phyloP scores from a whole-genome alignment of 495 filamentous ascomycete species.

The Podospora bellae-mahoneyi region DNA sequence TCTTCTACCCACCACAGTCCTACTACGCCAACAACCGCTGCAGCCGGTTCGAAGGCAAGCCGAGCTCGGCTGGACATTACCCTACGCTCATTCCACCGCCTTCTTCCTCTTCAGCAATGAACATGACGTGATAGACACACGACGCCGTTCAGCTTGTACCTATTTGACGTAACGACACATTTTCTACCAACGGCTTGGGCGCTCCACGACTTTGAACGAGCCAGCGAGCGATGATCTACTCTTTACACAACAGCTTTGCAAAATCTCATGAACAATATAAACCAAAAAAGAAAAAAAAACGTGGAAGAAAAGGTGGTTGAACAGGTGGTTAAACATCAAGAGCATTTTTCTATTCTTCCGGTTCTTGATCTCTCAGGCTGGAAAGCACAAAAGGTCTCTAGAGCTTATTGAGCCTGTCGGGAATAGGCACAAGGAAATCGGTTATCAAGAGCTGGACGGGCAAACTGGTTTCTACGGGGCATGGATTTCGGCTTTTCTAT shows the following conservation, averaged over 20 bases:
- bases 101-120: slow-evolving; percentile 23
- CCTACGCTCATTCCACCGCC: slow-evolving; percentile 38
- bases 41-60: slow-evolving; percentile 45
- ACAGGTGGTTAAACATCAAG: not conserved
- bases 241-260: not conserved
- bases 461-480: not conserved
- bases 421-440: not conserved
- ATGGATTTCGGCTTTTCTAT: slow-evolving; percentile 5
- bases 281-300: not conserved
- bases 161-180: not conserved
- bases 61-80: slow-evolving; percentile 44
- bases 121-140: slow-evolving; percentile 29
- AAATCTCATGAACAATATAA: not conserved
- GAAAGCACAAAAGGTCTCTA: not conserved
- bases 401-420: not conserved
- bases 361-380: not conserved
- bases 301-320: not conserved
- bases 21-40: slow-evolving; percentile 38
- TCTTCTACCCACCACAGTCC: slow-evolving; percentile 36
- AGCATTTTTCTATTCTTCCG: not conserved
- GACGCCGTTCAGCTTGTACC: not conserved
- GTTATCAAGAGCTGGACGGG: not conserved
- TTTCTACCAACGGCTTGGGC: not conserved
- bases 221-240: not conserved
- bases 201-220: not conserved